These are phyloP conservation scores for Aspergillus tubingensis DNA, from an alignment of 2,329 filamentous ascomycete species.

Conservation along the genomic window DNA sequence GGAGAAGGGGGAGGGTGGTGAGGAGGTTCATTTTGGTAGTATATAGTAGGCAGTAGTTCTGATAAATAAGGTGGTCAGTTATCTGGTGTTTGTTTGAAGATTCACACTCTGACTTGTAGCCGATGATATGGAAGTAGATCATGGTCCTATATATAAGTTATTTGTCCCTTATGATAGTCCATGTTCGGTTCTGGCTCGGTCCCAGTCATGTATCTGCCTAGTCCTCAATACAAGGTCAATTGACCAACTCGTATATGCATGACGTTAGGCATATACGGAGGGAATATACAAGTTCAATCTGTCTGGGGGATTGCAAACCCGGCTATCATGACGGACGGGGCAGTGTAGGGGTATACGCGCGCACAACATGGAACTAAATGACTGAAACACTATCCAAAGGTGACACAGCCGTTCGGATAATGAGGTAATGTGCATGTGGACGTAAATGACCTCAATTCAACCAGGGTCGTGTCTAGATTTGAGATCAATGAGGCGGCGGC, in stretches of 20 bases:
- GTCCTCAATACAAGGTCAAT: neutral
- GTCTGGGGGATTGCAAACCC: neutral
- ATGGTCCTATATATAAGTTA: too few species aligned
- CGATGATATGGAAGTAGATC: too few species aligned
- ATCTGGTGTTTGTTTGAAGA: too few species aligned
- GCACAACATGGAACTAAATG: neutral
- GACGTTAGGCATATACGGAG: neutral
- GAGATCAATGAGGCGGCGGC: neutral
- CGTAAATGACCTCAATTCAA: neutral
- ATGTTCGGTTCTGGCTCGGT: too few species aligned
- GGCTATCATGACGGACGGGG: neutral
- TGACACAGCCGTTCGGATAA: neutral
- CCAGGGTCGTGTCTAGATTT: neutral
- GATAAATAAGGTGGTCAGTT: neutral
- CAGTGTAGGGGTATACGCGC: neutral
- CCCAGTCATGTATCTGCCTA: neutral
- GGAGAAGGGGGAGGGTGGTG: neutral
- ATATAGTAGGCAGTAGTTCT: neutral
- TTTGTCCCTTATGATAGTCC: too few species aligned
- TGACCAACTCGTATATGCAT: too few species aligned
- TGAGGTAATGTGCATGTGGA: neutral
- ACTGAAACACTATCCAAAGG: neutral
- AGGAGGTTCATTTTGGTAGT: neutral
- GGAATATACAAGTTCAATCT: neutral
- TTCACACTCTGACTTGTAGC: too few species aligned